Evolutionary conservation across 2,329 filamentous ascomycete genomes (phyloP).

Genomic region (Ustilaginoidea virens): DNA sequence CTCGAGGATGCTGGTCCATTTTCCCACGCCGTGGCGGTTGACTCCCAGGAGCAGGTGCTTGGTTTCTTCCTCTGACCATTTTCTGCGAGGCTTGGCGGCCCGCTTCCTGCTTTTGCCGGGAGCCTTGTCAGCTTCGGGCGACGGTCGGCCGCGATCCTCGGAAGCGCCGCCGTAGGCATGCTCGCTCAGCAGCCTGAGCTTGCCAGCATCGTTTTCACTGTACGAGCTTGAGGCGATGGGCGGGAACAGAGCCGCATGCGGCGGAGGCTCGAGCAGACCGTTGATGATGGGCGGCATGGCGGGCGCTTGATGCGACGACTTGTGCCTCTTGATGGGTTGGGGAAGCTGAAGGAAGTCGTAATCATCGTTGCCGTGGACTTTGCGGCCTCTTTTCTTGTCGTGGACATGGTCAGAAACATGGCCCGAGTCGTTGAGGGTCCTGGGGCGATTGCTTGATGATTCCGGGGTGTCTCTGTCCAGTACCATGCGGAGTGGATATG

Average conservation of each 20-base stretch:
- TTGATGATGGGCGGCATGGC: conserved; percentile 50
- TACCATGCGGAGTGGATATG: conserved; percentile 24
- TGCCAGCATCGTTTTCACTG: conserved; percentile 27
- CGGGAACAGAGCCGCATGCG: conserved; percentile 44
- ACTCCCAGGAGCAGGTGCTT: conserved; percentile 46
- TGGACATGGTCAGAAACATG: conserved; percentile 28
- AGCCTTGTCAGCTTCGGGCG: conserved; percentile 17
- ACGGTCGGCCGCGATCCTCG: conserved; percentile 8
- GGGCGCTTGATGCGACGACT: conserved; percentile 36
- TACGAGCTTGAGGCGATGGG: conserved; percentile 44
- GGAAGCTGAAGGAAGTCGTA: conserved; percentile 50
- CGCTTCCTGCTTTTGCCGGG: conserved; percentile 31
- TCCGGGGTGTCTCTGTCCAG: conserved; percentile 23
- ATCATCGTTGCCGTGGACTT: conserved; percentile 38
- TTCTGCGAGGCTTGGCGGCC: conserved; percentile 40
- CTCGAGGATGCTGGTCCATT: conserved; percentile 49
- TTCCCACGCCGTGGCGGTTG: conserved; percentile 46
- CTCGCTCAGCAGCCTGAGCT: conserved; percentile 27
- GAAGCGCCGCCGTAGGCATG: conserved; percentile 19
- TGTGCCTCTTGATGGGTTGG: conserved; percentile 49
- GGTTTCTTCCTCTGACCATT: conserved; percentile 52
- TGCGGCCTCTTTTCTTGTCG: conserved; percentile 39
- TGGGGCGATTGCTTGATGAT: conserved; percentile 20
- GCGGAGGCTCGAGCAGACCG: conserved; percentile 45
- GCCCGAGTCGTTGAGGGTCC: conserved; percentile 28